phyloP scores from a whole-genome alignment of 331 rosid genomes.

The Quercus lobata region DNA sequence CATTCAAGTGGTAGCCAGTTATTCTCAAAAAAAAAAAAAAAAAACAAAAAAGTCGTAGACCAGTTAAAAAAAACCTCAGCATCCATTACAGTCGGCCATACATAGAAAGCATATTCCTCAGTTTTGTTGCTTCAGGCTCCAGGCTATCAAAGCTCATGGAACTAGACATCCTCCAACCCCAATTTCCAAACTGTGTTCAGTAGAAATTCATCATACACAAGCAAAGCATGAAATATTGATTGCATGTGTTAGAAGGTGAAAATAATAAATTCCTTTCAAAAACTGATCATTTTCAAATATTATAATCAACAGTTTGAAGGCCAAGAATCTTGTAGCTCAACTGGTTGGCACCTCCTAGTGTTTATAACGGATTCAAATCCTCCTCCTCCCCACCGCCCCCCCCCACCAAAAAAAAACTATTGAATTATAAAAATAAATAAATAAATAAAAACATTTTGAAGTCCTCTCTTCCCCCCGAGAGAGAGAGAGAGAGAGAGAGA shows the following conservation, averaged over 20 bases:
- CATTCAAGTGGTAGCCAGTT: background rate
- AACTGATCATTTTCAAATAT: background rate
- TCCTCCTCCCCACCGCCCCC: no score
- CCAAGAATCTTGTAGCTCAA: no score
- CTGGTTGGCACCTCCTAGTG: no score
- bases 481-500: no score
- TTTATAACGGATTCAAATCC: no score
- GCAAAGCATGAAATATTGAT: background rate
- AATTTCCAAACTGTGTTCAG: slow-evolving; percentile 77
- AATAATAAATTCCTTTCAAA: background rate
- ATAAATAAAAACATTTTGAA: no score
- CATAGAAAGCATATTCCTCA: slow-evolving; percentile 52
- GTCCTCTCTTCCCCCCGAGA: no score
- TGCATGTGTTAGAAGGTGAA: background rate
- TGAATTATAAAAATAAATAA: no score
- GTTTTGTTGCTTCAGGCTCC: slow-evolving; percentile 62
- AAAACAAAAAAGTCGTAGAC: no score
- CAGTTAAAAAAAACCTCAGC: background rate
- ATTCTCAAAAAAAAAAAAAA: no score
- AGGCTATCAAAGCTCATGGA: slow-evolving; percentile 63
- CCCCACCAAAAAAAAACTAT: no score
- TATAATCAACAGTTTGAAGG: no score
- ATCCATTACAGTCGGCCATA: slow-evolving; percentile 70
- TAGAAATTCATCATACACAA: background rate
- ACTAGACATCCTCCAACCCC: slow-evolving; percentile 86